Percentiles rank a stretch among this genome's conserved stretches.
Evolutionary conservation across 2,329 filamentous ascomycete genomes (phyloP).

Genomic region (Nemania sp.): DNA sequence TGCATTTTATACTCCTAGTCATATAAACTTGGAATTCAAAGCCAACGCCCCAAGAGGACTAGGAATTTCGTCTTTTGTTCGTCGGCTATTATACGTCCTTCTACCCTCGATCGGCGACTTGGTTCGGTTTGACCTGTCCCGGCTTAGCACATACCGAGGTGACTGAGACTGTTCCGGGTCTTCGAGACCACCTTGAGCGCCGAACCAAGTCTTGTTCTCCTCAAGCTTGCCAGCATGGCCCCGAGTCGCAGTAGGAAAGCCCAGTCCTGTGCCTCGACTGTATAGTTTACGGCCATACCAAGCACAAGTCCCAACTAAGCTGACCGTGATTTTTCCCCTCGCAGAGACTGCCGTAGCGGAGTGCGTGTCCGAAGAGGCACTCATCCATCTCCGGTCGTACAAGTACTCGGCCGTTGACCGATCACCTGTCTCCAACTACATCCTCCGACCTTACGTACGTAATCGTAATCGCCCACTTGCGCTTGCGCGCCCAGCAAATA

Average conservation of each 20-base stretch:
- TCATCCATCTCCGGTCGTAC: slow-evolving; percentile 91
- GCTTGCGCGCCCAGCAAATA: too few species aligned
- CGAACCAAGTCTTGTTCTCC: too few species aligned
- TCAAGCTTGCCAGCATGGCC: slow-evolving; percentile 42
- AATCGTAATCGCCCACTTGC: not conserved
- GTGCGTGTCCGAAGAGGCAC: slow-evolving; percentile 85
- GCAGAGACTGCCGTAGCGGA: slow-evolving; percentile 62
- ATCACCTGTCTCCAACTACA: slow-evolving; percentile 89
- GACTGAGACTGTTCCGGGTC: not conserved
- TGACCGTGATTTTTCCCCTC: slow-evolving; percentile 10
- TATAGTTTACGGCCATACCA: not conserved
- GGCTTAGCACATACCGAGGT: too few species aligned
- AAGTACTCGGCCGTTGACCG: slow-evolving; percentile 98
- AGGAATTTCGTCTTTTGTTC: too few species aligned
- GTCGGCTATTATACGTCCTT: too few species aligned
- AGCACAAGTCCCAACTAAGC: slow-evolving; percentile 9
- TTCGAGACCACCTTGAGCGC: not conserved
- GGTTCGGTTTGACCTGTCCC: too few species aligned
- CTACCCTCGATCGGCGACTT: too few species aligned
- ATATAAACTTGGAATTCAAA: too few species aligned
- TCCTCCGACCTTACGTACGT: slow-evolving; percentile 92
- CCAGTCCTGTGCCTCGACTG: not conserved
- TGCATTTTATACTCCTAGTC: too few species aligned
- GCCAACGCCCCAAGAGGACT: too few species aligned
- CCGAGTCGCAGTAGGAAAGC: slow-evolving; percentile 44